A percentile compares a stretch with the other conserved stretches of the same genome.
Conservation (phyloP, 2,329 filamentous ascomycete species). For the Pseudocercospora vitis region DNA sequence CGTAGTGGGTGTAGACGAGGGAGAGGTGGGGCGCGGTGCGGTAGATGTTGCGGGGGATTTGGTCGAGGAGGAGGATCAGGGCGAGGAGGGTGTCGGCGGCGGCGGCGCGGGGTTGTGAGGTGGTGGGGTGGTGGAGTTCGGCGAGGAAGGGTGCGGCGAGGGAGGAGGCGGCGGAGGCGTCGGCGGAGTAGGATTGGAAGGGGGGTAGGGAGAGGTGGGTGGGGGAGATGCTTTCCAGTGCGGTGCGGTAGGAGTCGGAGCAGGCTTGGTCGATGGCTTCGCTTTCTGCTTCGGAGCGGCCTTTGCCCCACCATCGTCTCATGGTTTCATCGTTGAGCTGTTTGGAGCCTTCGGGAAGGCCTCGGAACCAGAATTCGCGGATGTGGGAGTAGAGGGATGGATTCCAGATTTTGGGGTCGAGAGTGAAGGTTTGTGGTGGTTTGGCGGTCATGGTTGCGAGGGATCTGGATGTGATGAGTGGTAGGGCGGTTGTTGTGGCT, state of each 20-base stretch:
- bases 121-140: slow-evolving; percentile 34
- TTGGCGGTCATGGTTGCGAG: neutral
- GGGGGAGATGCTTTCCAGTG: slow-evolving; percentile 43
- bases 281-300: slow-evolving; percentile 36
- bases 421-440: slow-evolving; percentile 27
- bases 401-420: slow-evolving; percentile 45
- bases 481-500: neutral
- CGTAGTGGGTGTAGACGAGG: slow-evolving; percentile 57
- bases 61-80: slow-evolving; percentile 61
- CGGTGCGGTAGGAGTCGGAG: slow-evolving; percentile 36
- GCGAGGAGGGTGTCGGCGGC: slow-evolving; percentile 47
- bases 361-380: slow-evolving; percentile 43
- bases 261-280: slow-evolving; percentile 42
- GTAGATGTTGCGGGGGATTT: slow-evolving; percentile 63
- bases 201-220: slow-evolving; percentile 35
- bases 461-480: neutral
- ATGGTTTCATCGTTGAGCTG: slow-evolving; percentile 29
- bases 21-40: slow-evolving; percentile 48
- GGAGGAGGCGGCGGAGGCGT: slow-evolving; percentile 28
- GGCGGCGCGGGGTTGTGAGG: slow-evolving; percentile 23
- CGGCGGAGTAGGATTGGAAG: slow-evolving; percentile 28
- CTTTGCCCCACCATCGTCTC: slow-evolving; percentile 43
- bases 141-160: slow-evolving; percentile 42
- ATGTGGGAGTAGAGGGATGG: slow-evolving; percentile 40
- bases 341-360: slow-evolving; percentile 33